Conservation (phyloP, 1,139 yeast species). For the Magnusiomyces sp. region DNA sequence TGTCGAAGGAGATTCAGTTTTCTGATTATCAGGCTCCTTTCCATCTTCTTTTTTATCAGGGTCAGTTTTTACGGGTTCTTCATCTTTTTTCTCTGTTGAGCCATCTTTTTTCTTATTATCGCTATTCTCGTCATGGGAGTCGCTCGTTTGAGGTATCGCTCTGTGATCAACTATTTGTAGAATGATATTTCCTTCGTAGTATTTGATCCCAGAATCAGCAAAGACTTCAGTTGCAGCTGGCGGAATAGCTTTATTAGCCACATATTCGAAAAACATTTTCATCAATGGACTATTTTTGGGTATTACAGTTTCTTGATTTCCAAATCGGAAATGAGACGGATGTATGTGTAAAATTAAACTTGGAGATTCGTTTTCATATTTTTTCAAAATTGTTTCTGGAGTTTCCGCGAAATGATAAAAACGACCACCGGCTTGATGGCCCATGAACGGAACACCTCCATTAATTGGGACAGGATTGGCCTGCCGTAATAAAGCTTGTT, state of each 20-base stretch:
- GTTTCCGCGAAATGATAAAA: slow-evolving; percentile 44
- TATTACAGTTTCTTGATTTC: slow-evolving; percentile 66
- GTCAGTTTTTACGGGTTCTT: neutral
- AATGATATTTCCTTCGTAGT: slow-evolving; percentile 85
- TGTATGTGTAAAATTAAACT: slow-evolving; percentile 83
- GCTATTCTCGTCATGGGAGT: no score
- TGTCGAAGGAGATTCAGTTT: neutral
- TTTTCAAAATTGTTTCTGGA: slow-evolving; percentile 63
- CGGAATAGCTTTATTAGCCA: slow-evolving; percentile 76
- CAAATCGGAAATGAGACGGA: slow-evolving; percentile 80
- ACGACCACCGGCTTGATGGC: neutral
- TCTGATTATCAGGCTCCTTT: neutral
- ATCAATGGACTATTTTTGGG: slow-evolving; percentile 77
- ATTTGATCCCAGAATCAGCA: slow-evolving; percentile 71
- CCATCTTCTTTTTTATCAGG: slow-evolving; percentile 6
- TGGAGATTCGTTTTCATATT: slow-evolving; percentile 71
- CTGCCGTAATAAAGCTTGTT: no score
- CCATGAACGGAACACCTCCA: neutral
- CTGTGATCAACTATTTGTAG: slow-evolving; percentile 77
- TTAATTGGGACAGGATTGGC: no score
- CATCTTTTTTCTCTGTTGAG: slow-evolving; percentile 2
- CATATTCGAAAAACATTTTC: slow-evolving; percentile 62
- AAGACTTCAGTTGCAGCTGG: slow-evolving; percentile 83
- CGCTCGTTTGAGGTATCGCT: slow-evolving; percentile 18
- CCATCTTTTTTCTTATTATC: slow-evolving; percentile 10